Base-by-base conservation (phyloP, 2,329 filamentous ascomycete genomes). In the Rutstroemia sp. region DNA sequence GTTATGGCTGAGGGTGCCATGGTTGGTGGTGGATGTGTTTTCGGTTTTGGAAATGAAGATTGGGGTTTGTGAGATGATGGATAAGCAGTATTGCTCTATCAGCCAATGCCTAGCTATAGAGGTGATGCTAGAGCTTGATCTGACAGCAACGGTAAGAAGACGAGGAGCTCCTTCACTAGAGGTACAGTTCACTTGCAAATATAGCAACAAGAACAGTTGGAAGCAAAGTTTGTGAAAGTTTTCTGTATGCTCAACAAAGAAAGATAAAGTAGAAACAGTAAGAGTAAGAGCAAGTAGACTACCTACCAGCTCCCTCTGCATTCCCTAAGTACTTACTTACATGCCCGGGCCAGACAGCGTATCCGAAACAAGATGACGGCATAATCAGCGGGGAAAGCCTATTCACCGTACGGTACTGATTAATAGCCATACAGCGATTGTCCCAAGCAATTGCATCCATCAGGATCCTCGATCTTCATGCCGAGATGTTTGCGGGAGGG, bases 1-100 rank as follows among this genome's bases (percentile, higher is more conserved):
- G 50, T 48, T 8, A 54, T 37, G 19, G 55, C 62, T 5, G 66
- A 67, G 14, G 64, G 66, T 47, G 64, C 63, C 64, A 67, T 67
- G 52, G 34, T 57, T 19, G 48, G 2, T 16, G 23, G 10, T 49
- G 27, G 16, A 7, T 34, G 7, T 57, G 16, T 46, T 47, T 42
- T 14, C n/a, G 14, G 30, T 16, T 49, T 49, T 21, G 27, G 7
- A n/a, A 14, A 41, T 27, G 16, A 1, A 23, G 12, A 18, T 16
- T 45, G 25, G n/a, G 30, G 9, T 10, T 18, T 44, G 49, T 27
- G 23, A 34, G 27, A 34, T 48, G 23, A 27, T 48, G 30, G 21
- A 34, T 27, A 12, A 12, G 46, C 23, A 23, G 21, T 16, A 8
- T 48, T 44, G 41, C 39, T 42, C n/a, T 42, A 4, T 19, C 16